phyloP scores from a whole-genome alignment of 352 stramenopile genomes.

The Phytophthora europaea region DNA sequence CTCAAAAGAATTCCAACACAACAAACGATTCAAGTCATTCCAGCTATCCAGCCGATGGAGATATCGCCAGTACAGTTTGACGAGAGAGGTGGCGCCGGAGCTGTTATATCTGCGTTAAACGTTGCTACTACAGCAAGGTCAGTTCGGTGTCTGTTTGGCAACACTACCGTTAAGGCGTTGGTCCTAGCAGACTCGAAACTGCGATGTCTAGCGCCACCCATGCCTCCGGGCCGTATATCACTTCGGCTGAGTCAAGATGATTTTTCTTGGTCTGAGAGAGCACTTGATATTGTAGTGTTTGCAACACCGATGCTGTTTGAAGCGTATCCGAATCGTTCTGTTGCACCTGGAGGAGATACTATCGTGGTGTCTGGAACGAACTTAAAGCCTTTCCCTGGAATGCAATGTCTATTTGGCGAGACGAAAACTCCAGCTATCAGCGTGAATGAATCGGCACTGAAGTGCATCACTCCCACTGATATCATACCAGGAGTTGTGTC shows the following conservation, averaged over 20 bases:
- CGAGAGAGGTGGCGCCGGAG: slow-evolving; percentile 51
- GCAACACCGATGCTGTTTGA: slow-evolving; percentile 43
- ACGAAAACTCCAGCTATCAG: slow-evolving; percentile 29
- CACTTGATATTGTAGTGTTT: slow-evolving; percentile 43
- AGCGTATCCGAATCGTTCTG: slow-evolving; percentile 28
- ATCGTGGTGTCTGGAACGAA: slow-evolving; percentile 57
- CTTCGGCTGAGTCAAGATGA: slow-evolving; percentile 51
- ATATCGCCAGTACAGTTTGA: slow-evolving; percentile 48
- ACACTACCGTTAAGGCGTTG: slow-evolving; percentile 30
- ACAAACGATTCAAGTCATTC: slow-evolving; percentile 45
- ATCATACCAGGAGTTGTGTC: slow-evolving; percentile 1
- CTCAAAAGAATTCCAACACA: slow-evolving; percentile 29
- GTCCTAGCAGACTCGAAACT: slow-evolving; percentile 39
- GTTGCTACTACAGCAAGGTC: slow-evolving; percentile 27
- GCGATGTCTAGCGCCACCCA: slow-evolving; percentile 40
- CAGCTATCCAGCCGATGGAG: slow-evolving; percentile 25
- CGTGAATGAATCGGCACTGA: slow-evolving; percentile 42
- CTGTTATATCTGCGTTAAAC: slow-evolving; percentile 46
- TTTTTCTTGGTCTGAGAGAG: slow-evolving; percentile 44
- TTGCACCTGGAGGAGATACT: slow-evolving; percentile 9
- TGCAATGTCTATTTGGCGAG: slow-evolving; percentile 50
- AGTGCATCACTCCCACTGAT: slow-evolving; percentile 41
- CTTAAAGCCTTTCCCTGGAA: slow-evolving; percentile 35
- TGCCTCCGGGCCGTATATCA: slow-evolving; percentile 27
- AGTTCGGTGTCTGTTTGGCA: slow-evolving; percentile 53